Percentiles rank a stretch among this genome's conserved stretches.
Conservation (phyloP, 208 protist species). For the Leishmania major region DNA sequence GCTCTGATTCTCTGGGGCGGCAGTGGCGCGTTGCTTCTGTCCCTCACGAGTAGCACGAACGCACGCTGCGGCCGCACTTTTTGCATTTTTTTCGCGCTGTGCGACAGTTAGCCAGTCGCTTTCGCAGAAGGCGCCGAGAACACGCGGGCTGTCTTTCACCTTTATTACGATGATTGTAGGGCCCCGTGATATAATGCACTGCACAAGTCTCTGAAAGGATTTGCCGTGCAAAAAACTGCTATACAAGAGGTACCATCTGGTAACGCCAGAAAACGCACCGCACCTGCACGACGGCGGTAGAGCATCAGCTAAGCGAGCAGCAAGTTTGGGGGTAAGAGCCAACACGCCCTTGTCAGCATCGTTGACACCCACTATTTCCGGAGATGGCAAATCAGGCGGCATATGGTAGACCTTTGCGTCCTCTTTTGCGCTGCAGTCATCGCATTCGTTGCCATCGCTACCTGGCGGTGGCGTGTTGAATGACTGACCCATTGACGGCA, state of each 20-base stretch:
- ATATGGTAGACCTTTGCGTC: not conserved
- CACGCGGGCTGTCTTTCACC: slow-evolving; percentile 25
- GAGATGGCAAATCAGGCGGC: not conserved
- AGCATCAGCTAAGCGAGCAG: slow-evolving; percentile 21
- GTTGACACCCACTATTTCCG: slow-evolving; percentile 9
- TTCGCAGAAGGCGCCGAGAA: slow-evolving; percentile 69
- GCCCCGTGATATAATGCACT: slow-evolving; percentile 42
- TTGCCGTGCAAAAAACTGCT: slow-evolving; percentile 61
- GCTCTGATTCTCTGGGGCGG: slow-evolving; percentile 41
- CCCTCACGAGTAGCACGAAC: slow-evolving; percentile 50
- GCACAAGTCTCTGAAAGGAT: slow-evolving; percentile 65
- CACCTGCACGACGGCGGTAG: slow-evolving; percentile 39
- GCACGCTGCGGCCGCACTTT: slow-evolving; percentile 45
- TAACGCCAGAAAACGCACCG: not conserved
- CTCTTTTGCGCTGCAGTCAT: not conserved
- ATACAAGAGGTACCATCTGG: slow-evolving; percentile 68
- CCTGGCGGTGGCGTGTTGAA: not conserved
- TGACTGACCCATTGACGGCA: not conserved
- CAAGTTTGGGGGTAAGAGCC: slow-evolving; percentile 24
- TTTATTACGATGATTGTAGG: slow-evolving; percentile 61
- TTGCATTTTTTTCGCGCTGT: slow-evolving; percentile 49
- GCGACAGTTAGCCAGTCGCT: slow-evolving; percentile 61
- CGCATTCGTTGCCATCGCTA: slow-evolving; percentile 1
- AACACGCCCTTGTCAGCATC: slow-evolving; percentile 11
- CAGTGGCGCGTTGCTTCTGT: slow-evolving; percentile 13